These are phyloP conservation scores for Mycosarcoma maydis DNA, from an alignment of 1,284 basidiomycete genomes.

Conservation along the genomic window DNA sequence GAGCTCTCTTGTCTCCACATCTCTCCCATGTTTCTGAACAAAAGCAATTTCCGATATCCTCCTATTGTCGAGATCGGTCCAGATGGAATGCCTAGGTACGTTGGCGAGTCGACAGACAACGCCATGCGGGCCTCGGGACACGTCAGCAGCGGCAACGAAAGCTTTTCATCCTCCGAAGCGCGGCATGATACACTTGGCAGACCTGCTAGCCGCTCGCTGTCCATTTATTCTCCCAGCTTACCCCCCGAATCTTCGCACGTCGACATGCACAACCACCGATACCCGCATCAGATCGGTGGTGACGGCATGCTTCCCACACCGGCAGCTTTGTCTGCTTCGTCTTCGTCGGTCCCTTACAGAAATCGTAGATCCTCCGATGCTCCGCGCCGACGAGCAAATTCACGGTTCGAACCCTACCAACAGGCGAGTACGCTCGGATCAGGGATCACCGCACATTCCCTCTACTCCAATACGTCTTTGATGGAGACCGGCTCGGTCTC, in stretches of 20 bases:
- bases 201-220: constrained; percentile 25
- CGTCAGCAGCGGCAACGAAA: constrained; percentile 41
- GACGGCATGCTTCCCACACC: constrained; percentile 28
- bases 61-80: constrained; percentile 84
- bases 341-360: constrained; percentile 7
- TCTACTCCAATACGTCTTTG: constrained; percentile 9
- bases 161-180: constrained; percentile 38
- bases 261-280: constrained; percentile 26
- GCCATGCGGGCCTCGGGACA: constrained; percentile 24
- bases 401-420: constrained; percentile 38
- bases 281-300: constrained; percentile 45
- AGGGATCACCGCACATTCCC: constrained; percentile 10
- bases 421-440: constrained; percentile 6
- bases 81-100: constrained; percentile 79
- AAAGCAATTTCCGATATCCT: constrained; percentile 87
- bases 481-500: constrained; percentile 15
- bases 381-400: constrained; percentile 29
- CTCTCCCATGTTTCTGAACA: constrained; percentile 86
- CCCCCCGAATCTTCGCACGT: constrained; percentile 11
- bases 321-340: constrained; percentile 12
- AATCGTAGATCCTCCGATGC: constrained; percentile 32
- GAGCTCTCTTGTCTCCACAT: constrained; percentile 87
- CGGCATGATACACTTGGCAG: constrained; percentile 17
- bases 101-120: constrained; percentile 66
- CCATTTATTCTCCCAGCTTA: constrained; percentile 24